Evolutionary conservation across 148 eudicot genomes (phyloP).

Genomic region (Silene uniflora): DNA sequence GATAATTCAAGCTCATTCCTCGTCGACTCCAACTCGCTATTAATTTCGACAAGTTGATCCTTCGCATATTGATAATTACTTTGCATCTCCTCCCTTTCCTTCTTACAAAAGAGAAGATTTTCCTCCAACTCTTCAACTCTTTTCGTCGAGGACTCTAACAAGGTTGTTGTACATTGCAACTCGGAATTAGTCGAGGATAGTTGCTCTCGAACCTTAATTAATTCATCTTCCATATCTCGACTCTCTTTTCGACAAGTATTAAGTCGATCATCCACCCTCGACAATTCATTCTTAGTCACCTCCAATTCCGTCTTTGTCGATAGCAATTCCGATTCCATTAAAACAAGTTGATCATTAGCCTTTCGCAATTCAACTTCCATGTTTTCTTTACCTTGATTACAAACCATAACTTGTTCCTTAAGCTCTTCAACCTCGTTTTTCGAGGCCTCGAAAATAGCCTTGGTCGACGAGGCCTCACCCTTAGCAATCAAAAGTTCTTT

Average conservation of each 20-base stretch:
- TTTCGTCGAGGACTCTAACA: constrained; percentile 15
- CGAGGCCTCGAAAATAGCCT: background rate
- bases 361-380: constrained; percentile 11
- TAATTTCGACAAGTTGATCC: constrained; percentile 11
- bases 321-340: constrained; percentile 13
- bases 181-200: background rate
- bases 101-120: constrained; percentile 1
- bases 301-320: constrained; percentile 14
- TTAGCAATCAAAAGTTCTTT: constrained; percentile 13
- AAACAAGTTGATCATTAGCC: constrained; percentile 13
- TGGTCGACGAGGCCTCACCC: constrained; percentile 10
- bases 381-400: background rate
- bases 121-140: constrained; percentile 17
- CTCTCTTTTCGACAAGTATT: background rate
- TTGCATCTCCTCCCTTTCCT: constrained; percentile 10
- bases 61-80: constrained; percentile 1
- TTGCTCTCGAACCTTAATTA: constrained; percentile 6
- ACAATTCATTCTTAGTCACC: constrained; percentile 7
- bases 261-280: constrained; percentile 12
- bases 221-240: constrained; percentile 8
- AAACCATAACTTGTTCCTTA: background rate
- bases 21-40: constrained; percentile 5
- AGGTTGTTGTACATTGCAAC: background rate
- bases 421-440: constrained; percentile 11
- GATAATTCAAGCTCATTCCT: constrained; percentile 21